Evolutionary conservation across 805 yeast genomes (phyloP).

Genomic region (Lipomyces chichibuensis): DNA sequence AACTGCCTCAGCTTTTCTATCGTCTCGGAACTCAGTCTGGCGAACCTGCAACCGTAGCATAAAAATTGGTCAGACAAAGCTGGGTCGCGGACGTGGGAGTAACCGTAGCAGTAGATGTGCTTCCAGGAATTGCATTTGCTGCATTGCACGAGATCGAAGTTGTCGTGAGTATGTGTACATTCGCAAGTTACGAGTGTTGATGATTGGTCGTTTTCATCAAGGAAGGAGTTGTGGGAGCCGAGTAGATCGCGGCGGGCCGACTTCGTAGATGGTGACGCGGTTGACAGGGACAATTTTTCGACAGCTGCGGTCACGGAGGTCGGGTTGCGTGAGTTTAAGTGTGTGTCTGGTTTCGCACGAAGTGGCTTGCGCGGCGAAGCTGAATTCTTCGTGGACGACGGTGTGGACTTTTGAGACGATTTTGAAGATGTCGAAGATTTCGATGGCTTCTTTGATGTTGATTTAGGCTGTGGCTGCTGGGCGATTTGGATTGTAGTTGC

Average conservation of each 20-base stretch:
- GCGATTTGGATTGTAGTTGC: not conserved
- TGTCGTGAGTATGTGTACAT: slow-evolving; percentile 24
- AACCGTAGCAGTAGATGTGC: slow-evolving; percentile 34
- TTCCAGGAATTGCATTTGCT: slow-evolving; percentile 26
- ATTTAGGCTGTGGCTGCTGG: not conserved
- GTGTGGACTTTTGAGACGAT: not conserved
- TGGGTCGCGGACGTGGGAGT: slow-evolving; percentile 17
- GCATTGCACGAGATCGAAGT: slow-evolving; percentile 32
- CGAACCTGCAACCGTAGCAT: slow-evolving; percentile 23
- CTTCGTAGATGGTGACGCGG: not conserved
- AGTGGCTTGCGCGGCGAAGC: not conserved
- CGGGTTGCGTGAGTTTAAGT: not conserved
- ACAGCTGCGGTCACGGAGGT: not conserved
- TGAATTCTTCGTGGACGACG: not conserved
- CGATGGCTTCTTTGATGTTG: not conserved
- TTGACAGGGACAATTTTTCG: not conserved
- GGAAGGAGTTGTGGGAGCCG: slow-evolving; percentile 2
- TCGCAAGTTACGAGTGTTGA: slow-evolving; percentile 21
- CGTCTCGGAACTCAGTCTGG: not conserved
- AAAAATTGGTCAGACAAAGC: slow-evolving; percentile 13
- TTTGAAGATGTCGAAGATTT: not conserved
- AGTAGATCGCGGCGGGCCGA: slow-evolving; percentile 8
- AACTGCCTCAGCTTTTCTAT: slow-evolving; percentile 11
- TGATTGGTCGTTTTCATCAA: not conserved
- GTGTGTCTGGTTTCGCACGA: not conserved